These are phyloP conservation scores for Hyaloperonospora brassicae DNA, from an alignment of 352 stramenopile genomes.

Conservation along the genomic window DNA sequence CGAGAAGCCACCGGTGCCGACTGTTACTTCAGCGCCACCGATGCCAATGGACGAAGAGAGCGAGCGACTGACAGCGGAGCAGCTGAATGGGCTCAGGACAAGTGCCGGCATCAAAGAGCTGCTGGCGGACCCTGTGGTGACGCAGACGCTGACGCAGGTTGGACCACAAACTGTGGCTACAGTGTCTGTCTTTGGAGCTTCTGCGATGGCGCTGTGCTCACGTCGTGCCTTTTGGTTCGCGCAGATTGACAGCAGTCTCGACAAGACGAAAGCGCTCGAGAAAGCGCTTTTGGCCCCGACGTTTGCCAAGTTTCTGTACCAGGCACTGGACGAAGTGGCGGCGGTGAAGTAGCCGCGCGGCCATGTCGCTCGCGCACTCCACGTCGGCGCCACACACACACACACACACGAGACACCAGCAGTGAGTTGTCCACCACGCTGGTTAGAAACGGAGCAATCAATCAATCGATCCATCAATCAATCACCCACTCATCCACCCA, in stretches of 20 bases:
- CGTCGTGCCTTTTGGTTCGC: conserved; percentile 3
- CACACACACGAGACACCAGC: too few species aligned
- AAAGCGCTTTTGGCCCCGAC: conserved; percentile 59
- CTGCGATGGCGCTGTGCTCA: not conserved
- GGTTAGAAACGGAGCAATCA: too few species aligned
- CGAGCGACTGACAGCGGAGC: conserved; percentile 41
- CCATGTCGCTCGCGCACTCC: too few species aligned
- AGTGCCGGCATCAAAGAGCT: conserved; percentile 33
- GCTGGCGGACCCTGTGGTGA: conserved; percentile 44
- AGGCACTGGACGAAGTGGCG: conserved; percentile 53
- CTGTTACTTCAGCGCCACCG: conserved; percentile 5
- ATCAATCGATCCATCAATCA: too few species aligned
- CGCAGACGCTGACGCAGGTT: conserved; percentile 46
- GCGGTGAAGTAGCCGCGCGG: conserved; percentile 15
- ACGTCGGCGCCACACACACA: too few species aligned
- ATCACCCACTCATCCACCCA: too few species aligned
- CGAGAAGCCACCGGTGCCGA: conserved; percentile 11
- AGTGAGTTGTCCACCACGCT: too few species aligned
- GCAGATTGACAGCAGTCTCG: conserved; percentile 54
- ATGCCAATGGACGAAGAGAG: conserved; percentile 23
- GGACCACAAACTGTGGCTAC: not conserved
- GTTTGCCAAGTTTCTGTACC: conserved; percentile 77
- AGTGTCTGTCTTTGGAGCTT: too few species aligned
- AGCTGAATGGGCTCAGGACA: conserved; percentile 35
- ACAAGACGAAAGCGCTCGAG: conserved; percentile 70